Base-by-base conservation (phyloP, 345 rosid genomes). In the Pelargonium nanum region DNA sequence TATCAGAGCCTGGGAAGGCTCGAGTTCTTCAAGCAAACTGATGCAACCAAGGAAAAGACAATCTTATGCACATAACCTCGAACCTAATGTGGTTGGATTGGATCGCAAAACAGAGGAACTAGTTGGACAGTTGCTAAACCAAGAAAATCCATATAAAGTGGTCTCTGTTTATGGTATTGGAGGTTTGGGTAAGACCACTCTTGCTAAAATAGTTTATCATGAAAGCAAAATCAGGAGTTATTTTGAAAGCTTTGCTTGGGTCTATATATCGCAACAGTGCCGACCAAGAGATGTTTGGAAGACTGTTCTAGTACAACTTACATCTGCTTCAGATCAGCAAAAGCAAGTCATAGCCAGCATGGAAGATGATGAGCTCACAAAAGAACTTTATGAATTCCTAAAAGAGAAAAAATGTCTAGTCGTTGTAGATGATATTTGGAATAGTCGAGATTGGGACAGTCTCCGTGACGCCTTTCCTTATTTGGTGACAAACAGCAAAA, bases 111-210 rank as follows among this genome's bases (percentile, higher is more conserved):
- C 62, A 2, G 0, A 57, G 0, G 53, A 19, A 1, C 22, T 83
- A 60, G 72, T 78, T n/a, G 52, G 44, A 0, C 20, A 63, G 57
- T 32, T 79, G 60, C 26, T 68, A 7, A 25, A 19, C 0, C 56
- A 45, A 19, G 65, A 58, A 55, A 59, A 72, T 17, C 2, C 55
- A 16, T 24, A 24, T 0, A 15, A 61, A 16, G 68, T 71, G 53
- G 72, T 67, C 24, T 62, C 65, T 1, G 58, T 83, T 3, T 72
- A 67, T n/a, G 85, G 83, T 17, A 83, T 80, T 85, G 82, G 81
- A 0, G 88, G 85, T 17, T 55, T 76, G 13, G 81, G 85, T 1
- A 83, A 78, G 57, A 83, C 85, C 5, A 32, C 85, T 22, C 65
- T 80, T 0, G 85, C 84, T 3, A 78, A 34, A 53, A 68, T 68